Evolutionary conservation across 257 asterid genomes (phyloP), one percentile per base, ranked within the genome.

Genomic region (Solanum microdontum): DNA sequence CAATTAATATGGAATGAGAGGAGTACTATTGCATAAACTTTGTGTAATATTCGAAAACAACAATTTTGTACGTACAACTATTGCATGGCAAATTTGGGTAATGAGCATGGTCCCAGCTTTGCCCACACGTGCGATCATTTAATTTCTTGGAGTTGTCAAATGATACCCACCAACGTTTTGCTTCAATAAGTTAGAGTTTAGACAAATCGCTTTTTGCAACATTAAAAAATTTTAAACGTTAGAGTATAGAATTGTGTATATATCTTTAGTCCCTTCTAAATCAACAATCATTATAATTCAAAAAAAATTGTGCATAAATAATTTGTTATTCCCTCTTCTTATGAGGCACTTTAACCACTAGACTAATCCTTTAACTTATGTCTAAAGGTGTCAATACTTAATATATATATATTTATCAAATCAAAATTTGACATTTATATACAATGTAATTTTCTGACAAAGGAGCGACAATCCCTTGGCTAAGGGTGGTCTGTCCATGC

Each of bases 61-160:
- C 3, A 3, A 24, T 7, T 2, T 39, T 37, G 64, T 23, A 66
- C 51, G 62, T 72, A 82, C 37, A 26, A 73, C 28, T n/a, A 43
- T 24, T 82, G 89, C 87, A 68, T 43, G 87, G 87, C 36, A 28
- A 70, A n/a, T 84, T 83, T 36, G 36, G 36, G 45, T 7, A 73
- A 24, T 33, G 24, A 55, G 64, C 79, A 19, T 43, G 37, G 64
- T 40, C 24, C 48, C 68, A 3, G 6, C 1, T 64, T 33, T 51
- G 84, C 6, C 82, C 84, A 87, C 87, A 90, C 91, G 91, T 90
- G 87, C 82, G 91, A 33, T 88, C 90, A 68, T 76, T 37, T 76
- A 40, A 77, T n/a, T 77, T 76, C 60, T 39, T 76, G 60, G 34
- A 76, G 34, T 75, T 75, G 28, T 21, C 21, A 75, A 75, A 34